A percentile compares a stretch with the other conserved stretches of the same genome.
phyloP scores from a whole-genome alignment of 805 yeast species.

The Sugiyamaella smithiae region DNA sequence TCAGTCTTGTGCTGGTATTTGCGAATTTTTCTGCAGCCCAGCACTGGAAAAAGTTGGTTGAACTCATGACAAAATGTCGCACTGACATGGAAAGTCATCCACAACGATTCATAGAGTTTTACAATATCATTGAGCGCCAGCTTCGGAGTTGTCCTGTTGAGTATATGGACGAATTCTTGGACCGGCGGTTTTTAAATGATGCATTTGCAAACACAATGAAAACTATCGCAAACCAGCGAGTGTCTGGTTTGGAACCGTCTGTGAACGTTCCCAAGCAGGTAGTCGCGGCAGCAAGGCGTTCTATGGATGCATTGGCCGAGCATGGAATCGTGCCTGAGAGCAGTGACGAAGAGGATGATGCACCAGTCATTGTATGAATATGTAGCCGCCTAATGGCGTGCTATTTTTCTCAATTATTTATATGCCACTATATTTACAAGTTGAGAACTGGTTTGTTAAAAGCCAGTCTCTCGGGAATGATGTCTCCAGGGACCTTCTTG shows the following conservation, averaged over 20 bases:
- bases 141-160: slow-evolving; percentile 43
- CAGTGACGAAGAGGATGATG: slow-evolving; percentile 11
- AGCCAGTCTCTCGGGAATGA: slow-evolving; percentile 1
- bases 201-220: slow-evolving; percentile 12
- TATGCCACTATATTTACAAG: not conserved
- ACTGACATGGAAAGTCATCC: slow-evolving; percentile 30
- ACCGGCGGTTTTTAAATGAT: slow-evolving; percentile 25
- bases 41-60: slow-evolving; percentile 59
- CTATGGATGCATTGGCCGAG: slow-evolving; percentile 3
- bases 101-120: slow-evolving; percentile 34
- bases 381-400: not conserved
- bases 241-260: slow-evolving; percentile 4
- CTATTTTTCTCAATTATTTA: no score
- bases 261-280: slow-evolving; percentile 9
- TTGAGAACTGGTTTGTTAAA: not conserved
- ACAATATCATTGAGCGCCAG: slow-evolving; percentile 38
- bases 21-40: slow-evolving; percentile 62
- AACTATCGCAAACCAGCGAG: not conserved
- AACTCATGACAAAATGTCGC: slow-evolving; percentile 41
- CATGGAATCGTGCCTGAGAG: not conserved
- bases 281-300: slow-evolving; percentile 7
- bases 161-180: slow-evolving; percentile 39
- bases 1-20: slow-evolving; percentile 46
- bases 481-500: slow-evolving; percentile 8
- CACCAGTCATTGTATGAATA: not conserved